Base-by-base conservation (phyloP, 495 filamentous ascomycete species). In the Astrothelium macrocarpum region DNA sequence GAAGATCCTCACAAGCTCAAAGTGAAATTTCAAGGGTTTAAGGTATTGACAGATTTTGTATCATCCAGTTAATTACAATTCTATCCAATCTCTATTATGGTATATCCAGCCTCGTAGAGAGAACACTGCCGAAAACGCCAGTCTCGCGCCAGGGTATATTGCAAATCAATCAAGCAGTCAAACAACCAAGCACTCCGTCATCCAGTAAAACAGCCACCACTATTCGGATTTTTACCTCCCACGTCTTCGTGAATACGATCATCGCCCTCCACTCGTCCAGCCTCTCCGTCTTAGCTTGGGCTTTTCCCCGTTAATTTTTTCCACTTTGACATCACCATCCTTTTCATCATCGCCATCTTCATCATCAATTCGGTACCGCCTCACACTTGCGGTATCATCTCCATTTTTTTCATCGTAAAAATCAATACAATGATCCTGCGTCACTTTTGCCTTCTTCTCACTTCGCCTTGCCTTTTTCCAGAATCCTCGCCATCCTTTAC, bases 401-500 rank as follows among this genome's bases (percentile, higher is more conserved):
- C 49, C 49, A 9, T 56, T 16, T 9, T 56, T 56, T 16, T 56
- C 49, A 29, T 56, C 49, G 25, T 56, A 56, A 56, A 56, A 56
- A 20, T 26, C 49, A 9, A 56, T 29, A 5, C 26, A 29, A 16
- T 56, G 49, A 29, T 56, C 49, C 49, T 56, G 49, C 25, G 49
- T 56, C 16, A 28, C 23, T 16, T 25, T 56, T 29, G 49, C 49
- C 49, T 56, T 56, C 49, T 56, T 56, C 49, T 56, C 49, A 56
- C 25, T 56, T 16, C 25, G n/a, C 23, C 23, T 56, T 16, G 49
- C 49, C 25, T 29, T 56, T 25, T 56, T 56, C 49, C 20, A 56
- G 20, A 56, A 56, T 56, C 49, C 49, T 56, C 49, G 20, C 49
- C 49, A 56, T 2, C 49, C 49, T 56, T 29, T 26, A 25, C 49